These are phyloP conservation scores for Bacidia gigantensis DNA, from an alignment of 495 filamentous ascomycete species.

Conservation along the genomic window DNA sequence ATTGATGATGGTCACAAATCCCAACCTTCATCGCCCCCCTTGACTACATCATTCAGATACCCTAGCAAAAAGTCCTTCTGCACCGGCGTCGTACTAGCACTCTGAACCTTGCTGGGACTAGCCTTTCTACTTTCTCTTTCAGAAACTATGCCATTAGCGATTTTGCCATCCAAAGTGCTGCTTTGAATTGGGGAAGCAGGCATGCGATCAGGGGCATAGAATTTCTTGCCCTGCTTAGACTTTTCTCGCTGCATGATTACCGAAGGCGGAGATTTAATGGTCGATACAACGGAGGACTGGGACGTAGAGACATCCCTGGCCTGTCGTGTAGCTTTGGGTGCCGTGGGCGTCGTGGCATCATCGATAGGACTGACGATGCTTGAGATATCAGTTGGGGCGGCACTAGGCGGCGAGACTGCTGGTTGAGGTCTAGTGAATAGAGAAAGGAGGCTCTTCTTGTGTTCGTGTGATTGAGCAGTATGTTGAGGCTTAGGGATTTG, in stretches of 20 bases:
- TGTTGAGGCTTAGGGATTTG: slow-evolving; percentile 24
- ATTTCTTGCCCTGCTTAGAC: background rate
- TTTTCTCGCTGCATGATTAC: background rate
- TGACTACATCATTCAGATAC: slow-evolving; percentile 53
- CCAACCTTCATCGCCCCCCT: slow-evolving; percentile 10
- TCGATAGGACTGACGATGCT: slow-evolving; percentile 33
- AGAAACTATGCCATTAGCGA: slow-evolving; percentile 14
- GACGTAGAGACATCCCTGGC: background rate
- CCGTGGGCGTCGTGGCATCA: slow-evolving; percentile 19
- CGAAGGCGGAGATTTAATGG: background rate
- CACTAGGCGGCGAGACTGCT: slow-evolving; percentile 6
- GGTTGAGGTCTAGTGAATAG: slow-evolving; percentile 49
- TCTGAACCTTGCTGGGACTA: slow-evolving; percentile 33
- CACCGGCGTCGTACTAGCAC: slow-evolving; percentile 49
- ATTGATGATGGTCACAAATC: no score
- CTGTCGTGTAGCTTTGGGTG: background rate
- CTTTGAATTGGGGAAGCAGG: background rate
- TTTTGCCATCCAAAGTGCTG: background rate
- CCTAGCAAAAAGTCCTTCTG: slow-evolving; percentile 69
- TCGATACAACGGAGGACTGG: background rate
- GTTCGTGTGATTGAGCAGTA: slow-evolving; percentile 39
- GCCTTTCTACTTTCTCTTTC: slow-evolving; percentile 19
- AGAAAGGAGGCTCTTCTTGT: slow-evolving; percentile 54
- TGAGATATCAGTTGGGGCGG: slow-evolving; percentile 19
- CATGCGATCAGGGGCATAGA: slow-evolving; percentile 5